Percentiles rank a stretch among this genome's conserved stretches.
These are phyloP conservation scores for Aureobasidium namibiae DNA, from an alignment of 2,329 filamentous ascomycete genomes.

Conservation along the genomic window DNA sequence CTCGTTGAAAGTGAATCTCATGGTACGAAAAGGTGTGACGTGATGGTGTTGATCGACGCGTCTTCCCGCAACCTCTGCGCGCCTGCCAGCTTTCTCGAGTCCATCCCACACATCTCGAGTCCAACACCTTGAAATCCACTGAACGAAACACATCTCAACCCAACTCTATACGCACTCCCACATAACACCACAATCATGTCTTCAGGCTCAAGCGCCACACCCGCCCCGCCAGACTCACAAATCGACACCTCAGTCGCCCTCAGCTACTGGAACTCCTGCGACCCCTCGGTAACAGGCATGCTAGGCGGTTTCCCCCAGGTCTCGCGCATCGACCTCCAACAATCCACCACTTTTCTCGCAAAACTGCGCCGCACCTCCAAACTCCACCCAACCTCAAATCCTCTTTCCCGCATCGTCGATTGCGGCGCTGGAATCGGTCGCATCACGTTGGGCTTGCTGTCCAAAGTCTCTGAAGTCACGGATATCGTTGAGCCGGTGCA, in stretches of 20 bases:
- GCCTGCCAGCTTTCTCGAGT: neutral
- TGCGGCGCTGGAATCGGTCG: conserved; percentile 70
- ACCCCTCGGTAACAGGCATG: conserved; percentile 61
- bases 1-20: no score
- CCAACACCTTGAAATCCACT: neutral
- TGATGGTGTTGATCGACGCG: conserved; percentile 10
- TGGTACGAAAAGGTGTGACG: no score
- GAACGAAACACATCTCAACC: neutral
- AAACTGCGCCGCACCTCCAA: conserved; percentile 47
- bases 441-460: conserved; percentile 69
- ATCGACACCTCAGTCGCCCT: conserved; percentile 38
- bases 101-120: neutral
- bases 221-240: conserved; percentile 32
- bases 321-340: conserved; percentile 62
- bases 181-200: neutral
- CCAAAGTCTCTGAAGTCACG: conserved; percentile 59
- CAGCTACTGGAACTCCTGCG: conserved; percentile 45
- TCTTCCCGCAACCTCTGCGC: neutral
- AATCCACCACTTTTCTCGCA: conserved; percentile 59
- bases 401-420: conserved; percentile 42
- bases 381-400: conserved; percentile 19
- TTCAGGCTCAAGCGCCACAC: neutral
- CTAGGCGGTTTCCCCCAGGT: conserved; percentile 66
- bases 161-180: neutral
- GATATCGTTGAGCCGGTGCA: conserved; percentile 79